Evolutionary conservation across 768 basidiomycete species (phyloP).

Genomic region (Astraeus odoratus): DNA sequence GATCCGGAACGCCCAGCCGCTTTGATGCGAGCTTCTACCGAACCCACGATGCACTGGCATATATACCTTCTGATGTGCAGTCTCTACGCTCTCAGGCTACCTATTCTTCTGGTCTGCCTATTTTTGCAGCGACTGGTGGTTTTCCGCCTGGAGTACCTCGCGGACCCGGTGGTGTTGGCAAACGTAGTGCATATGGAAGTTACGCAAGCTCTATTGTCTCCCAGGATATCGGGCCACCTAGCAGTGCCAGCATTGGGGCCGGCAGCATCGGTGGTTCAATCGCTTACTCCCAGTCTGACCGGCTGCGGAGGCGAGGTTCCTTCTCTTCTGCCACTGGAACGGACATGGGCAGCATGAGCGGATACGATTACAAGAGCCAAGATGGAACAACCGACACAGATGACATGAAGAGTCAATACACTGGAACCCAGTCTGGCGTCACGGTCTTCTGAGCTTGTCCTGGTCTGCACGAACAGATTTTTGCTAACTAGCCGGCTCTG

Average conservation of each 20-base stretch:
- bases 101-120: slow-evolving; percentile 85
- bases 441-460: slow-evolving; percentile 61
- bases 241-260: slow-evolving; percentile 53
- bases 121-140: slow-evolving; percentile 66
- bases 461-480: too few relatives aligned
- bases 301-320: slow-evolving; percentile 70
- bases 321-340: slow-evolving; percentile 70
- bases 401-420: slow-evolving; percentile 85
- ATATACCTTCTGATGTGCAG: slow-evolving; percentile 93
- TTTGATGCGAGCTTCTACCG: slow-evolving; percentile 96
- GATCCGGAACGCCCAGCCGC: slow-evolving; percentile 87
- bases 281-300: slow-evolving; percentile 87
- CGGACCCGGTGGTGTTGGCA: slow-evolving; percentile 50
- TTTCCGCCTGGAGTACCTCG: slow-evolving; percentile 65
- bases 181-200: slow-evolving; percentile 68
- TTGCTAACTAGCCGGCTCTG: too few relatives aligned
- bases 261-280: slow-evolving; percentile 45
- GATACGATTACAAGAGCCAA: slow-evolving; percentile 83
- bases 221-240: slow-evolving; percentile 73
- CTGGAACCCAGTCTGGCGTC: slow-evolving; percentile 77
- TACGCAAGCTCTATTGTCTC: slow-evolving; percentile 93
- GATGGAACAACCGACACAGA: slow-evolving; percentile 75
- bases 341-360: slow-evolving; percentile 73
- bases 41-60: slow-evolving; percentile 87
- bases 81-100: slow-evolving; percentile 96